Evolutionary conservation across 768 basidiomycete genomes (phyloP).

Genomic region (Mycena albidolilacea): DNA sequence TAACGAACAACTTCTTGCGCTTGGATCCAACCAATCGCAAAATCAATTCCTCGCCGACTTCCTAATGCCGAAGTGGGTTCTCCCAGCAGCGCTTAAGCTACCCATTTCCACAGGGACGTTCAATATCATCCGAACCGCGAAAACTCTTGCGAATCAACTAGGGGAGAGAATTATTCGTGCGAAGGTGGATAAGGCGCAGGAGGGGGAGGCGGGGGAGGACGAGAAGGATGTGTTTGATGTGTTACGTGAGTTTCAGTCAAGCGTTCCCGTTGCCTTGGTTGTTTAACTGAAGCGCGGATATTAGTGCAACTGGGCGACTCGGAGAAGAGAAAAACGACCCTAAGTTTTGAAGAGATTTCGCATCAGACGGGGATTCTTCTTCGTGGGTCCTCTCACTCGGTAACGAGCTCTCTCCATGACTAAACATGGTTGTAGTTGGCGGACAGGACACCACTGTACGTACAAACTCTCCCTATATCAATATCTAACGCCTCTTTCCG

Average conservation of each 20-base stretch:
- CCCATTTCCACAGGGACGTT: neutral
- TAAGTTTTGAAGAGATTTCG: conserved; percentile 22
- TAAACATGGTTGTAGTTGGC: neutral
- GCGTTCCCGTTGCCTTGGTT: neutral
- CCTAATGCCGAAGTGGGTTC: conserved; percentile 9
- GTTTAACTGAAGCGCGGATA: neutral
- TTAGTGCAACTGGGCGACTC: neutral
- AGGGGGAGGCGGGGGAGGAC: neutral
- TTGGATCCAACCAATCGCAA: neutral
- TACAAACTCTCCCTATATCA: neutral
- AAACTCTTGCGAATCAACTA: neutral
- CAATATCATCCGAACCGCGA: neutral
- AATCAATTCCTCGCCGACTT: neutral
- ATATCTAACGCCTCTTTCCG: neutral
- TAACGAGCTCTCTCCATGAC: too few relatives aligned
- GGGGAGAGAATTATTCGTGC: neutral
- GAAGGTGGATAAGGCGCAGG: neutral
- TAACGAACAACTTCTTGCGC: neutral
- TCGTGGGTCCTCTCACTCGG: neutral
- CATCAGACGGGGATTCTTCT: neutral
- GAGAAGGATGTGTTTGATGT: conserved; percentile 7
- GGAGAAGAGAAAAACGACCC: neutral
- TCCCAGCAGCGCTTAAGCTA: neutral
- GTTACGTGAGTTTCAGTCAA: neutral
- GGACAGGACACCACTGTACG: conserved; percentile 33